Conservation (phyloP, 371 early-diverging fungal genomes). For the Haplosporangium sp. region DNA sequence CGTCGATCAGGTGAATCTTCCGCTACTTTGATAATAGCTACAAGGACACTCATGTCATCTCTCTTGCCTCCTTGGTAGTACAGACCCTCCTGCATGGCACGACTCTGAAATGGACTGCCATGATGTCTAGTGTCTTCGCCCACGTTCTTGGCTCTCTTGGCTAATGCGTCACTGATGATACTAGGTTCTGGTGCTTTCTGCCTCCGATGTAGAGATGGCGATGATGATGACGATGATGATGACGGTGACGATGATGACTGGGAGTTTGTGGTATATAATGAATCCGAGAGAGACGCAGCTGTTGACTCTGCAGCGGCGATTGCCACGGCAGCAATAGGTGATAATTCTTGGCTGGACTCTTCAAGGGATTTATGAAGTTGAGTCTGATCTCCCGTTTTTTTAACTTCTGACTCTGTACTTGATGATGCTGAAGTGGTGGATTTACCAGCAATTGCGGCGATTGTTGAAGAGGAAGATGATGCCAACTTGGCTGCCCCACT, state of each 20-base stretch:
- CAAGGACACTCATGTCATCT: constrained; percentile 87
- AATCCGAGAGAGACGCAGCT: constrained; percentile 24
- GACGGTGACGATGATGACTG: background rate
- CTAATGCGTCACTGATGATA: constrained; percentile 81
- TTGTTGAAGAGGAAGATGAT: constrained; percentile 31
- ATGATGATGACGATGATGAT: background rate
- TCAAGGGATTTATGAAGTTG: constrained; percentile 1
- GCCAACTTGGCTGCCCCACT: constrained; percentile 44
- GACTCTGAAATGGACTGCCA: constrained; percentile 88
- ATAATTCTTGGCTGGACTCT: constrained; percentile 43
- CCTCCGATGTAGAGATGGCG: constrained; percentile 1
- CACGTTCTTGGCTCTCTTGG: constrained; percentile 78
- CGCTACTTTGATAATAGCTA: constrained; percentile 75
- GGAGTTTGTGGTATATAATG: constrained; percentile 35
- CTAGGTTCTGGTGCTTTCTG: constrained; percentile 73
- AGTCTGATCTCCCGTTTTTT: constrained; percentile 4
- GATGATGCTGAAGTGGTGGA: constrained; percentile 7
- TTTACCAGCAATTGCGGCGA: constrained; percentile 47
- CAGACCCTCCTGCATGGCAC: constrained; percentile 82
- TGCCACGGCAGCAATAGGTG: constrained; percentile 50
- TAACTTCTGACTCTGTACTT: background rate
- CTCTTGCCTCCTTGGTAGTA: constrained; percentile 82
- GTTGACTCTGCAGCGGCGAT: constrained; percentile 38
- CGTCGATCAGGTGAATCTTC: constrained; percentile 61
- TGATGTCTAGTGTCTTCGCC: constrained; percentile 82